Base-by-base conservation (phyloP, 192 early-diverging fungal genomes). In the Gamsiella multidivaricata region DNA sequence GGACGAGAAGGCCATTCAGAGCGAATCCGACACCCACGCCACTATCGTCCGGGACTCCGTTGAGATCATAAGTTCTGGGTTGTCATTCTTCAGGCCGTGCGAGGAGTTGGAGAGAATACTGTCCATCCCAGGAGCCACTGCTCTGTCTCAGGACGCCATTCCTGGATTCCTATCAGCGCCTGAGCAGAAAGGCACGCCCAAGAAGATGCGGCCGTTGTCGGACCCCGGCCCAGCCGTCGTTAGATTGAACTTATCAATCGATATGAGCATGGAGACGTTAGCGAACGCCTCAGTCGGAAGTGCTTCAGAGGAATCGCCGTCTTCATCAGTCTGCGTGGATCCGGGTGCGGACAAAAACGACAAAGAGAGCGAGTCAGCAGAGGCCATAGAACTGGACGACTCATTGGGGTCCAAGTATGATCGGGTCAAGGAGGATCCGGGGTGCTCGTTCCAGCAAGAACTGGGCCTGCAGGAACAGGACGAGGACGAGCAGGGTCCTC, bases 381-480 rank as follows among this genome's bases (percentile, higher is more conserved):
- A 23, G 47, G n/a, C n/a, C 15, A 22, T n/a, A n/a, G n/a, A n/a
- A 23, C 14, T 20, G 46, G 46, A 20, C 46, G 46, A 5, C 5
- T 9, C 37, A 39, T 9, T 5, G 37, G 37, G 5, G 5, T 9
- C 12, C 5, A 12, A 39, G 37, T 9, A 12, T 5, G 46, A 4
- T 32, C 39, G 20, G 20, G 54, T 29, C 5, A 33, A 60, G 14
- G 9, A 2, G 3, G 41, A 12, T 15, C 10, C 51, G 15, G 53
- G 47, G 1, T 50, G 31, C 51, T 42, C 54, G 25, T 78, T 64
- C 60, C 65, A 78, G 39, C 53, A 78, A 17, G 59, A 63, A 39
- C 60, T 68, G 14, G 34, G 57, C 12, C 42, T 68, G 9, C 71
- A 75, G 28, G 56, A 59, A 36, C 59, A 51, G n/a, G 54, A 63